These are phyloP conservation scores for Stachybotrys chlorohalonatus DNA, from an alignment of 2,329 filamentous ascomycete genomes.

Conservation along the genomic window DNA sequence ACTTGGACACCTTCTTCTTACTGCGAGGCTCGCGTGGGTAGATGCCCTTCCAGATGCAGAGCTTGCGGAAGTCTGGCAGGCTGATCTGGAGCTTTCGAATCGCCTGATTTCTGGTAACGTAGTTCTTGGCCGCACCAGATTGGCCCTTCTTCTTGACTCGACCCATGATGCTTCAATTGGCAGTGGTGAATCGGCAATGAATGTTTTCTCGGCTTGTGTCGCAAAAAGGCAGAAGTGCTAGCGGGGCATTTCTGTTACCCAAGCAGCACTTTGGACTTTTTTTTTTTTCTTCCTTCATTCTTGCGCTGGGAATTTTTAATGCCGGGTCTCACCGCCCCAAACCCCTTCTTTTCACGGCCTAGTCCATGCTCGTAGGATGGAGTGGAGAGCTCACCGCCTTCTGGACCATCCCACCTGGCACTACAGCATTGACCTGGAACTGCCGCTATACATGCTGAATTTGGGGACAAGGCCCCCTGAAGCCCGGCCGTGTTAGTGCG, in stretches of 20 bases:
- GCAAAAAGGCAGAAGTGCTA: constrained; percentile 3
- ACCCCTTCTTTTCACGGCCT: neutral
- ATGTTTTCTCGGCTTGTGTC: constrained; percentile 1
- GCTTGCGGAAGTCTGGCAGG: constrained; percentile 90
- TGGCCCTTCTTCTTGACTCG: constrained; percentile 89
- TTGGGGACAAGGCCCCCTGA: neutral
- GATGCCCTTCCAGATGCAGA: constrained; percentile 99
- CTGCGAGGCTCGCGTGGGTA: constrained; percentile 95
- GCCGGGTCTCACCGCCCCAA: constrained; percentile 19
- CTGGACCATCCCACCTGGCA: too few species aligned
- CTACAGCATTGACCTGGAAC: too few species aligned
- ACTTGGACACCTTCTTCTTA: constrained; percentile 94
- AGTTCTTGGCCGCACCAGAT: constrained; percentile 93
- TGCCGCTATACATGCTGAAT: too few species aligned
- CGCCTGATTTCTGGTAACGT: constrained; percentile 92
- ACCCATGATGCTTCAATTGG: constrained; percentile 40
- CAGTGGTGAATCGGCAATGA: constrained; percentile 2
- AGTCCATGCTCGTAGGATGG: neutral
- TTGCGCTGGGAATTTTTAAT: constrained; percentile 21
- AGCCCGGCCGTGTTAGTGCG: neutral
- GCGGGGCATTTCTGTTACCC: constrained; percentile 18
- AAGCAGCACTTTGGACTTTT: constrained; percentile 15
- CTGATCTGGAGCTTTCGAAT: constrained; percentile 97
- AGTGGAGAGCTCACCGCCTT: neutral
- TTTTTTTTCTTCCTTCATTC: constrained; percentile 18